Percentiles rank a stretch among this genome's conserved stretches.
These are phyloP conservation scores for Dictyophora rubrovolvata DNA, from an alignment of 768 basidiomycete genomes.

Conservation along the genomic window DNA sequence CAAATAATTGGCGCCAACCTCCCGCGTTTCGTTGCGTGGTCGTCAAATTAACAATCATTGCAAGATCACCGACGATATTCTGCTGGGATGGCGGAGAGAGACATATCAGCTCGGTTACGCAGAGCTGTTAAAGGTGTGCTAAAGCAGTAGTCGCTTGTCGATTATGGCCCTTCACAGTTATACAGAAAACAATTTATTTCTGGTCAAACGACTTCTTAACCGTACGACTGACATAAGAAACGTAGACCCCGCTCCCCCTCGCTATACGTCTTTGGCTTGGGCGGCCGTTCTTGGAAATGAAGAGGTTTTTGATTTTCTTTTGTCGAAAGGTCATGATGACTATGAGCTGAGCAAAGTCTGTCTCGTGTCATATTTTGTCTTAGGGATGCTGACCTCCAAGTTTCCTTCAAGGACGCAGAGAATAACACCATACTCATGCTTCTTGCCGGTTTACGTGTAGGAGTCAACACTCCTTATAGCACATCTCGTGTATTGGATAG, in stretches of 20 bases:
- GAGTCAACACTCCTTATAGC: conserved; percentile 35
- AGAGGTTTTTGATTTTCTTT: conserved; percentile 87
- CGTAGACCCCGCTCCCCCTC: conserved; percentile 62
- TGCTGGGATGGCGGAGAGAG: conserved; percentile 68
- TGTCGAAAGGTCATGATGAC: conserved; percentile 84
- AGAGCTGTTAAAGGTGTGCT: conserved; percentile 67
- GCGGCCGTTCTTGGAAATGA: conserved; percentile 80
- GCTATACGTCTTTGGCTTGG: conserved; percentile 88
- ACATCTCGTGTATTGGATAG: conserved; percentile 44
- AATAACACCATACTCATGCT: conserved; percentile 90
- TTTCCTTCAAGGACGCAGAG: conserved; percentile 61
- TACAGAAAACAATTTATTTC: conserved; percentile 87
- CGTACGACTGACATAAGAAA: conserved; percentile 78
- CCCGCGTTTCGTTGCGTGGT: neutral
- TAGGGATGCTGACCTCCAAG: neutral
- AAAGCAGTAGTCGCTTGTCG: neutral
- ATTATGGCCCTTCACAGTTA: conserved; percentile 3
- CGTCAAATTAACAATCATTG: neutral
- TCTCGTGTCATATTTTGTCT: conserved; percentile 12
- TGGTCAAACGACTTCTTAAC: conserved; percentile 80
- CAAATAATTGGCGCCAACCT: neutral
- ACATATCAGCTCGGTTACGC: conserved; percentile 61
- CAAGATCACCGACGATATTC: conserved; percentile 3
- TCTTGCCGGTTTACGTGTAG: conserved; percentile 66
- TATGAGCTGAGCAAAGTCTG: conserved; percentile 82